Evolutionary conservation across 805 yeast genomes (phyloP).

Genomic region (Metahyphopichia silvanorum): DNA sequence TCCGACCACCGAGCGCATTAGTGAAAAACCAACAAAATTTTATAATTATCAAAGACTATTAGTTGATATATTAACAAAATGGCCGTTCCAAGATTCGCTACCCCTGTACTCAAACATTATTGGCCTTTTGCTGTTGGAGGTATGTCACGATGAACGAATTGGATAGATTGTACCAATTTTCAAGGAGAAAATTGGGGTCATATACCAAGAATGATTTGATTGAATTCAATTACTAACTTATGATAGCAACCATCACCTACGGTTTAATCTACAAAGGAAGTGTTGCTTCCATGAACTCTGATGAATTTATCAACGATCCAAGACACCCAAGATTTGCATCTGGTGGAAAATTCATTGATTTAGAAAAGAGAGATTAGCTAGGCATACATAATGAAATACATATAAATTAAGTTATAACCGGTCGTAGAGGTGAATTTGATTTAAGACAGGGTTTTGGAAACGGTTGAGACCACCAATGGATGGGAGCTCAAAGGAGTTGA

Average conservation of each 20-base stretch:
- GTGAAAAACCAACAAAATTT: constrained; percentile 3
- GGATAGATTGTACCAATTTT: neutral
- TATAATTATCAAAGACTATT: constrained; percentile 1
- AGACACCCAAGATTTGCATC: constrained; percentile 85
- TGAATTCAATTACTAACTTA: constrained; percentile 23
- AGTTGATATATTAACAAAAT: constrained; percentile 11
- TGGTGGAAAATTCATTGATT: constrained; percentile 41
- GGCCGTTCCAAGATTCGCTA: constrained; percentile 42
- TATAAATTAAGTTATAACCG: too few relatives aligned
- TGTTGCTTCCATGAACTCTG: constrained; percentile 63
- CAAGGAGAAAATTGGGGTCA: neutral
- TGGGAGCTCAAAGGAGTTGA: too few relatives aligned
- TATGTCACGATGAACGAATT: constrained; percentile 30
- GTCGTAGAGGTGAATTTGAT: too few relatives aligned
- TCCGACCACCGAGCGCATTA: constrained; percentile 12
- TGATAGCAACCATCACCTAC: constrained; percentile 56
- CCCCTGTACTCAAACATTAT: constrained; percentile 62
- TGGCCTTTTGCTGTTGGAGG: constrained; percentile 92
- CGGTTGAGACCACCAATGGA: too few relatives aligned
- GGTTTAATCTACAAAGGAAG: constrained; percentile 69
- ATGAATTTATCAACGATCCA: constrained; percentile 89
- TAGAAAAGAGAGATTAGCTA: constrained; percentile 18
- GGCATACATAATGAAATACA: too few relatives aligned
- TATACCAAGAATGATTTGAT: neutral
- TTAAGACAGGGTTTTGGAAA: too few relatives aligned